These are phyloP conservation scores for Cicer arietinum DNA, from an alignment of 306 rosid genomes.

Conservation along the genomic window DNA sequence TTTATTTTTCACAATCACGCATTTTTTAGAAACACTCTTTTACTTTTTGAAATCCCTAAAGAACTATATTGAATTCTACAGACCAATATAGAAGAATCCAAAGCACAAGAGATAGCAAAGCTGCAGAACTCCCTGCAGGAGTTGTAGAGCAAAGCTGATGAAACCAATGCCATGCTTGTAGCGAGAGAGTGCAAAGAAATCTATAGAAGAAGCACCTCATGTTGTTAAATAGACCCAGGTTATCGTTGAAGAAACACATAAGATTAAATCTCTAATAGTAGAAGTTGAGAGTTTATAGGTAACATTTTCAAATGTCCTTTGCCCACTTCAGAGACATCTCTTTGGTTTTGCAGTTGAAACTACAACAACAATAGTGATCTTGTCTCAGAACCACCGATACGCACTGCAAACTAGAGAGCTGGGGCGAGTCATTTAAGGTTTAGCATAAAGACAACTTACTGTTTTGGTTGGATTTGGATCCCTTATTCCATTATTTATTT, in stretches of 20 bases:
- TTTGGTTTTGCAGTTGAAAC: no score
- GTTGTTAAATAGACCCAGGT: constrained; percentile 77
- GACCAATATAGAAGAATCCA: constrained; percentile 86
- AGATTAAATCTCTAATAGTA: constrained; percentile 65
- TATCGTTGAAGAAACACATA: constrained; percentile 75
- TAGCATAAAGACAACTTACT: no score
- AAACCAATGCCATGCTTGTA: constrained; percentile 65
- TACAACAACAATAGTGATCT: no score
- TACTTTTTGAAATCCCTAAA: constrained; percentile 36
- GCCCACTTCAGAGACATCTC: no score
- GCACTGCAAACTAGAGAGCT: no score
- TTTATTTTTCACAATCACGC: no score
- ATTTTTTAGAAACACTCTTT: no score
- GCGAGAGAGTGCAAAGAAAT: constrained; percentile 68
- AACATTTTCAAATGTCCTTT: neutral
- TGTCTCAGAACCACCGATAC: no score
- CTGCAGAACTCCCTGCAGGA: constrained; percentile 74
- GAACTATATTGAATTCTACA: constrained; percentile 53
- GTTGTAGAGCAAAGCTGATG: constrained; percentile 67
- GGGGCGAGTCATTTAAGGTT: no score
- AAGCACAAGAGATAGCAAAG: constrained; percentile 76
- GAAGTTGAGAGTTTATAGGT: constrained; percentile 79
- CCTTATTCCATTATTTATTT: no score
- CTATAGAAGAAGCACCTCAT: constrained; percentile 76
- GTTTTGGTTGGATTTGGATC: no score